phyloP scores from a whole-genome alignment of 257 asterid species.

The Solanum chmielewskii region DNA sequence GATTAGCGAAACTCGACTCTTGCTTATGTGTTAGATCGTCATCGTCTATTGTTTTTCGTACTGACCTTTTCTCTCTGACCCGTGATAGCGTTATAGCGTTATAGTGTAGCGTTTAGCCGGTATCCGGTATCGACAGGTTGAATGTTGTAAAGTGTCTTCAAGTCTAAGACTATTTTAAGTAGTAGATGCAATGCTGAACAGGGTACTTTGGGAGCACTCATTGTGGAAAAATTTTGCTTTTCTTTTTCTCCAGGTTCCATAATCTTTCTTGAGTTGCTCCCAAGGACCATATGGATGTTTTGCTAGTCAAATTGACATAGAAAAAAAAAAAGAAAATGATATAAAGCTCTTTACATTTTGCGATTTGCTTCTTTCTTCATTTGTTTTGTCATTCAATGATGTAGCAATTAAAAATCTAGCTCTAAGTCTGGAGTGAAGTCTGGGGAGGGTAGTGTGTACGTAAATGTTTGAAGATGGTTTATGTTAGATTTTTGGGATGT shows the following conservation, averaged over 20 bases:
- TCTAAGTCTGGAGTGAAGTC: no score
- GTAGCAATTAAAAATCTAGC: no score
- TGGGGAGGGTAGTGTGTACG: no score
- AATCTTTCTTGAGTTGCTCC: constrained; percentile 17
- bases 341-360: background rate
- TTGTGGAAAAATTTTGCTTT: constrained; percentile 54
- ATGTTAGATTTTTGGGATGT: no score
- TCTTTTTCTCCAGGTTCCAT: constrained; percentile 26
- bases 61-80: constrained; percentile 33
- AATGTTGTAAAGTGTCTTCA: constrained; percentile 30
- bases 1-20: constrained; percentile 1
- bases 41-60: constrained; percentile 8
- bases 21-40: constrained; percentile 8
- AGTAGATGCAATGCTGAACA: constrained; percentile 5
- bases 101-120: constrained; percentile 20
- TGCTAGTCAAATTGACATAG: constrained; percentile 1
- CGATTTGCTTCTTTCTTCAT: background rate
- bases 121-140: constrained; percentile 6
- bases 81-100: constrained; percentile 7
- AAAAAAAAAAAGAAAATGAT: constrained; percentile 4
- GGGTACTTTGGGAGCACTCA: constrained; percentile 5
- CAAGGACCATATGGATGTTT: constrained; percentile 5
- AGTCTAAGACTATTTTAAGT: background rate
- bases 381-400: background rate
- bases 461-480: no score